phyloP scores from a whole-genome alignment of 2,329 filamentous ascomycete genomes.

The Lasiodiplodia gonubiensis region DNA sequence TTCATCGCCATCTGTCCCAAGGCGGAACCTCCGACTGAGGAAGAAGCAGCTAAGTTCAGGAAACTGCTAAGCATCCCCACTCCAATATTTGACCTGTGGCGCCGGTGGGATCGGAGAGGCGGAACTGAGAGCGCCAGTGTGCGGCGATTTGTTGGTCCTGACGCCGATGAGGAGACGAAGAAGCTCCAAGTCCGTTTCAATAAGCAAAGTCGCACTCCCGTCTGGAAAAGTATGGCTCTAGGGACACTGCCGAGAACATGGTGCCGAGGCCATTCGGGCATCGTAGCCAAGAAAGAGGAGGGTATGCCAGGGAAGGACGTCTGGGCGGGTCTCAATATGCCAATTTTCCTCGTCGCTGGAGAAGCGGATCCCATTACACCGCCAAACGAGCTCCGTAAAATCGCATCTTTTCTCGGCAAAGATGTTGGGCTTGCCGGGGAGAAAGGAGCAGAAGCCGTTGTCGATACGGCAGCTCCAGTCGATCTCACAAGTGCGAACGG shows the following conservation, averaged over 20 bases:
- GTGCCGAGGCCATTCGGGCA: conserved; percentile 45
- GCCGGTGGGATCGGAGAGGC: conserved; percentile 78
- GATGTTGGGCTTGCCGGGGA: conserved; percentile 33
- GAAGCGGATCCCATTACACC: conserved; percentile 78
- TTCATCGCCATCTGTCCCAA: conserved; percentile 82
- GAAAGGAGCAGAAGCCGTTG: conserved; percentile 42
- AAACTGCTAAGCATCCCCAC: conserved; percentile 72
- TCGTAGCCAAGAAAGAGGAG: conserved; percentile 49
- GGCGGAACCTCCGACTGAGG: conserved; percentile 65
- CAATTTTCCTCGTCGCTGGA: conserved; percentile 79
- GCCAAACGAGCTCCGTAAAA: conserved; percentile 71
- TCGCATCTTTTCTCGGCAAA: conserved; percentile 56
- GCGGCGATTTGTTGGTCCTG: conserved; percentile 72
- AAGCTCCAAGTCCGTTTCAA: conserved; percentile 77
- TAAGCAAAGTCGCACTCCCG: conserved; percentile 78
- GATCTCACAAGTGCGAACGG: conserved; percentile 40
- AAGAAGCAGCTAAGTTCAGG: conserved; percentile 58
- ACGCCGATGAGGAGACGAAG: conserved; percentile 69
- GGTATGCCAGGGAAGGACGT: conserved; percentile 72
- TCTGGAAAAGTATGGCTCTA: conserved; percentile 81
- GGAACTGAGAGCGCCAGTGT: conserved; percentile 81
- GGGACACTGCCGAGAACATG: conserved; percentile 65
- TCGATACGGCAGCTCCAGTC: conserved; percentile 58
- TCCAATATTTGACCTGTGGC: conserved; percentile 75
- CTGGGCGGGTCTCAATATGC: conserved; percentile 75